These are phyloP conservation scores for Ustilago trichophora DNA, from an alignment of 1,284 basidiomycete species.

Conservation along the genomic window DNA sequence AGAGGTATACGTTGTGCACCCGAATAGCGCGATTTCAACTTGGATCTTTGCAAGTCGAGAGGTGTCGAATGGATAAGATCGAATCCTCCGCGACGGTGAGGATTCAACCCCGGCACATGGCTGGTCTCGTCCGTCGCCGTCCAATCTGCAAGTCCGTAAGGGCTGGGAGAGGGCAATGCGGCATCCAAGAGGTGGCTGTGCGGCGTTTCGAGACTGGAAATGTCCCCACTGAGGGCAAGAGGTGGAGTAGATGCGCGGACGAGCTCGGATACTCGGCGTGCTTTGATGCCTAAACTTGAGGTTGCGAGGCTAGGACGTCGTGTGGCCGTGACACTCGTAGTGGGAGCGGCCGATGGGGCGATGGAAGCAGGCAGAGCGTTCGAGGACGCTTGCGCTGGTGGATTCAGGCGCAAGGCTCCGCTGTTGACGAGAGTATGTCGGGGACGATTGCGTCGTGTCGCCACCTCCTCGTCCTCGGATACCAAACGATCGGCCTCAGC, in stretches of 20 bases:
- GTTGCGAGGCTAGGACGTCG: constrained; percentile 29
- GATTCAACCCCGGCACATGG: constrained; percentile 22
- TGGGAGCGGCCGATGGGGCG: background rate
- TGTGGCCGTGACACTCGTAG: background rate
- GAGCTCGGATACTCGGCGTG: constrained; percentile 38
- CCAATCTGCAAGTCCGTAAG: constrained; percentile 36
- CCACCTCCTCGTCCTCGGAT: constrained; percentile 1
- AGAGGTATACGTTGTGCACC: constrained; percentile 26
- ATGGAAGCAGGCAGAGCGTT: background rate
- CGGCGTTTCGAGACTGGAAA: constrained; percentile 25
- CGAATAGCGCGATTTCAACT: constrained; percentile 38
- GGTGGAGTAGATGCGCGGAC: constrained; percentile 39
- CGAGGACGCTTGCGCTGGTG: background rate
- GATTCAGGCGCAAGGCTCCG: constrained; percentile 21
- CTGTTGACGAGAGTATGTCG: constrained; percentile 44
- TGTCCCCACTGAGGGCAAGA: constrained; percentile 26
- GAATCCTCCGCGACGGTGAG: background rate
- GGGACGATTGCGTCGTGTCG: constrained; percentile 22
- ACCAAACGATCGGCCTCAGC: too few species aligned
- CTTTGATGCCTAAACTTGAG: constrained; percentile 38
- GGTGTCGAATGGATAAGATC: constrained; percentile 24
- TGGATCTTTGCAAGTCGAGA: too few species aligned
- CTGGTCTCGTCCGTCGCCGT: constrained; percentile 35
- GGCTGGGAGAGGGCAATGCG: constrained; percentile 32
- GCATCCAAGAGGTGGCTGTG: constrained; percentile 19